phyloP scores from a whole-genome alignment of 2,329 filamentous ascomycete species.

The Neofusicoccum ribis region DNA sequence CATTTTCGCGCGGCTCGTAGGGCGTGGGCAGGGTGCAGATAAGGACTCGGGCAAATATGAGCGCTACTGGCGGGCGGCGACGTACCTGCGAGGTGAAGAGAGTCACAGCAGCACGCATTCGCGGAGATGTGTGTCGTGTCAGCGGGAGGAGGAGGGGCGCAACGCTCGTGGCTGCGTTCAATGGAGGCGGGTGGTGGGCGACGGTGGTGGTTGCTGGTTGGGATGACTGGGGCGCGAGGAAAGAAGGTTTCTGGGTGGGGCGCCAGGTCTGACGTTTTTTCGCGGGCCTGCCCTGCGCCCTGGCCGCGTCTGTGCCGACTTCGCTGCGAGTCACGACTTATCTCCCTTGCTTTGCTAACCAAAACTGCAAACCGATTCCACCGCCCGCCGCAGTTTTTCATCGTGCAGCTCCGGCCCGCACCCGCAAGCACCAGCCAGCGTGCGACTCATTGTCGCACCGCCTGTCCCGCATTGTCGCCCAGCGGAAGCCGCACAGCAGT shows the following conservation, averaged over 20 bases:
- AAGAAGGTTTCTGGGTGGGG: neutral
- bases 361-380: slow-evolving; percentile 5
- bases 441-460: neutral
- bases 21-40: slow-evolving; percentile 19
- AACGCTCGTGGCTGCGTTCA: slow-evolving; percentile 6
- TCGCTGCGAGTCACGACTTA: neutral
- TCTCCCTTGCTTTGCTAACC: neutral
- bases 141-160: slow-evolving; percentile 1
- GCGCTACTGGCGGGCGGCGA: slow-evolving; percentile 22
- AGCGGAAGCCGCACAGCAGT: neutral
- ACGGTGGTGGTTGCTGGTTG: neutral
- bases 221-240: neutral
- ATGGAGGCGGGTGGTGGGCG: neutral
- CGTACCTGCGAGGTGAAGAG: slow-evolving; percentile 56
- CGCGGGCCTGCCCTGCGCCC: neutral
- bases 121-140: slow-evolving; percentile 14
- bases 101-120: slow-evolving; percentile 52
- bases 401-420: no score
- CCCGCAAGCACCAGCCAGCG: no score
- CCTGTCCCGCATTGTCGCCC: neutral
- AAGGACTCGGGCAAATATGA: slow-evolving; percentile 6
- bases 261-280: neutral
- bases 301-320: neutral
- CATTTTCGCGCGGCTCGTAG: neutral
- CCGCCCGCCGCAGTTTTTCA: neutral